Evolutionary conservation across 768 basidiomycete species (phyloP).

Genomic region (Aureoboletus auriporus): DNA sequence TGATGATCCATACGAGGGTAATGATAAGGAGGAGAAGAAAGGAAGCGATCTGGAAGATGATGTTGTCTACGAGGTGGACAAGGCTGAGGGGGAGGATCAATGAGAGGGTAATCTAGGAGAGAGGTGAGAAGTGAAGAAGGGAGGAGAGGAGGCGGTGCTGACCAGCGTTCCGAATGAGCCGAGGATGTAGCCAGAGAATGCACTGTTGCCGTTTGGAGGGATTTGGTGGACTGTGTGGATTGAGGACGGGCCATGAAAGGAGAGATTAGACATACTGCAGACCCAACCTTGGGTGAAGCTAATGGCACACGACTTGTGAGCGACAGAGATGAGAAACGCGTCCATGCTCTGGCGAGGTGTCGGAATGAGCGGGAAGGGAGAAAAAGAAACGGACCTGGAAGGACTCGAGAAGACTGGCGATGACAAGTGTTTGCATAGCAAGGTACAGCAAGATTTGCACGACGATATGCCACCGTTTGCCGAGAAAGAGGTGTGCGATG

Average conservation of each 20-base stretch:
- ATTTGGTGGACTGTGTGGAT: conserved; percentile 9
- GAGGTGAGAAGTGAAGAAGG: neutral
- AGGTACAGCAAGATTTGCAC: conserved; percentile 18
- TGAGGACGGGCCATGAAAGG: neutral
- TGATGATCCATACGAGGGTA: conserved; percentile 15
- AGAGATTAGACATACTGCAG: conserved; percentile 13
- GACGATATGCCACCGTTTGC: conserved; percentile 21
- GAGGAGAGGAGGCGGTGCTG: neutral
- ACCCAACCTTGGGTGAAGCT: conserved; percentile 20
- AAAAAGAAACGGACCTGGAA: conserved; percentile 14
- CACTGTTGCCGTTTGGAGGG: conserved; percentile 3
- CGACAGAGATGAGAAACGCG: conserved; percentile 18
- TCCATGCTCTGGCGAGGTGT: conserved; percentile 18
- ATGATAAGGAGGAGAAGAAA: conserved; percentile 20
- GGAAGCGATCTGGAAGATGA: conserved; percentile 21
- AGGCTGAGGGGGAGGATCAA: conserved; percentile 22
- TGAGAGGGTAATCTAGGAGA: conserved; percentile 13
- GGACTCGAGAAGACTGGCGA: conserved; percentile 22
- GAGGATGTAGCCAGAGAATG: conserved; percentile 20
- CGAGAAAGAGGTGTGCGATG: conserved; percentile 23
- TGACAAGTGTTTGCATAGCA: conserved; percentile 19
- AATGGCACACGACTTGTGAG: conserved; percentile 24
- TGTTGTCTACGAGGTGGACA: conserved; percentile 21
- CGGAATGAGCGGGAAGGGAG: neutral
- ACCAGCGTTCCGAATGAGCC: conserved; percentile 22